Evolutionary conservation across 1,139 yeast genomes (phyloP).

Genomic region (Diutina neorugosa): DNA sequence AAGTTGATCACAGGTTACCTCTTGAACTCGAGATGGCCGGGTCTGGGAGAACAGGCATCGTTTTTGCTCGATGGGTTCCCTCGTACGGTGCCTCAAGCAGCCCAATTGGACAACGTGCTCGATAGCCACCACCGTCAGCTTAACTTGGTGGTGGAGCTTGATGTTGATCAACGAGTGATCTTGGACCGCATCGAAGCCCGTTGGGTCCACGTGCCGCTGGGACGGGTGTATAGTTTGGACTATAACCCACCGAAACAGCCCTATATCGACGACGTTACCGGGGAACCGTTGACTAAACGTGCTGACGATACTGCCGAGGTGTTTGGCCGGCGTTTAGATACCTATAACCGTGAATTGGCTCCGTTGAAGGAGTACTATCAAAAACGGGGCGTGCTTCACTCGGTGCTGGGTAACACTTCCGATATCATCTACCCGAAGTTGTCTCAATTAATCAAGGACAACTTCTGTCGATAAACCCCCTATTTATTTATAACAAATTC

Average conservation of each 20-base stretch:
- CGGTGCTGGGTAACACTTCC: slow-evolving; percentile 66
- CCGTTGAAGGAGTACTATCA: slow-evolving; percentile 58
- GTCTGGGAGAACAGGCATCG: slow-evolving; percentile 18
- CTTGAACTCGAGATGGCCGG: slow-evolving; percentile 15
- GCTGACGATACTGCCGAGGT: slow-evolving; percentile 68
- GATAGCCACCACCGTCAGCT: slow-evolving; percentile 25
- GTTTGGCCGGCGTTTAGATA: slow-evolving; percentile 53
- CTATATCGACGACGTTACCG: slow-evolving; percentile 78
- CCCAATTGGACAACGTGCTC: slow-evolving; percentile 39
- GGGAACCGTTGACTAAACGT: slow-evolving; percentile 70
- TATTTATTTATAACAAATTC: background rate
- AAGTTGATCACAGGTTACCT: slow-evolving; percentile 43
- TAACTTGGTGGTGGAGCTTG: slow-evolving; percentile 70
- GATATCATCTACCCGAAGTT: slow-evolving; percentile 76
- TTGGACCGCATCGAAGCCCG: slow-evolving; percentile 73
- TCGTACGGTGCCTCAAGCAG: slow-evolving; percentile 64
- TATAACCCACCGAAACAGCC: slow-evolving; percentile 83
- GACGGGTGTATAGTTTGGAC: slow-evolving; percentile 73
- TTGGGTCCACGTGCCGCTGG: slow-evolving; percentile 76
- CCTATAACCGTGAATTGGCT: slow-evolving; percentile 44
- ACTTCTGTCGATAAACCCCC: background rate
- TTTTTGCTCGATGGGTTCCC: slow-evolving; percentile 94
- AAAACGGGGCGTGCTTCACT: slow-evolving; percentile 37
- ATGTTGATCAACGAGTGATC: slow-evolving; percentile 73
- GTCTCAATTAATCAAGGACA: slow-evolving; percentile 20